Evolutionary conservation across 768 basidiomycete species (phyloP), one percentile per base, ranked within the genome.

Genomic region (Phanerodontia chrysosporium): DNA sequence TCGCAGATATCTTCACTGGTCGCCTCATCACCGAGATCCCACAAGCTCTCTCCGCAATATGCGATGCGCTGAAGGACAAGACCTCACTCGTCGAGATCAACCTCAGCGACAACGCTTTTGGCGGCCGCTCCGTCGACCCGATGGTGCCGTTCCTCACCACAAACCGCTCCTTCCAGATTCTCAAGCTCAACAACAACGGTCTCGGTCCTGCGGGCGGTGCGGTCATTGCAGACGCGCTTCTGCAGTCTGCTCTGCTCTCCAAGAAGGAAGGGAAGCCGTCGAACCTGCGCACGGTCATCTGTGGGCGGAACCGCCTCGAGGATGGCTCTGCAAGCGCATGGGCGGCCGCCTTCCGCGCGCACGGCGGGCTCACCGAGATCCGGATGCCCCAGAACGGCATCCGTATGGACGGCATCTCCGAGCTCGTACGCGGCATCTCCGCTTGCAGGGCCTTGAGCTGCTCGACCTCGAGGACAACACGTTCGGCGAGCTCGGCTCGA

Each of bases 311-410:
- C 74, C 83, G 97, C n/a, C 78, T 98, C 36, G 94, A 98, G 76
- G 86, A 95, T 65, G 95, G 92, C 46, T 89, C 88, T 2, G 92
- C 96, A 8, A 61, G 75, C 0, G 80, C 81, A 6, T 98, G 92
- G 90, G 93, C 92, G 1, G 82, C 85, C 39, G 95, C 96, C 3
- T 96, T 96, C 68, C 84, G 85, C 1, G 90, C 84, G 36, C 94
- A 97, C 68, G 86, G 83, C 7, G 85, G 84, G 6, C 81, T 99
- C 30, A 78, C 78, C 54, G 92, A 97, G 64, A 88, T 98, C 29
- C 83, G 90, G 58, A 88, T 98, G 86, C 90, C 92, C n/a, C 95
- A 98, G 78, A 98, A 99, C 68, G 97, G 96, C 4, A 98, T 99
- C 66, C 81, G 94, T 63, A 92, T 92, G 86, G 87, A 88, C 58